Percentiles rank a stretch among this genome's conserved stretches.
Evolutionary conservation across 2,329 filamentous ascomycete species (phyloP).

Genomic region (Periglandula ipomoeae): DNA sequence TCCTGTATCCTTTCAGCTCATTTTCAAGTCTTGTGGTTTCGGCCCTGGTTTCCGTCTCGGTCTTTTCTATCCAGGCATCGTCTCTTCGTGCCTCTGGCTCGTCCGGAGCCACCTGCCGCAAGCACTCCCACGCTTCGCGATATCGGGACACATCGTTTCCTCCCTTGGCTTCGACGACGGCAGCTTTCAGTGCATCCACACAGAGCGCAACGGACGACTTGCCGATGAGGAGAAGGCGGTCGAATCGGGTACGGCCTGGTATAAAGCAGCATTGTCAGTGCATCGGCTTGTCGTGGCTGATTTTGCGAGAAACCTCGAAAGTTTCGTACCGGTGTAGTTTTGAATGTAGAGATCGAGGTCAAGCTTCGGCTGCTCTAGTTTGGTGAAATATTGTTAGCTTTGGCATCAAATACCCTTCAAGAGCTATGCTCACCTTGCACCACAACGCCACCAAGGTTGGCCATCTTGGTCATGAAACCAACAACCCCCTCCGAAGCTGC

Average conservation of each 20-base stretch:
- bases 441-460: conserved; percentile 34
- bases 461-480: conserved; percentile 38
- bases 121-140: conserved; percentile 53
- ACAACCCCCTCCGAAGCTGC: conserved; percentile 24
- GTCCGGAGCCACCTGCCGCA: conserved; percentile 53
- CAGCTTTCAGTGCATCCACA: conserved; percentile 71
- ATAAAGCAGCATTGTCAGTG: not conserved
- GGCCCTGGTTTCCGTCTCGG: conserved; percentile 54
- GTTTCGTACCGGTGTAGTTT: conserved; percentile 67
- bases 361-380: conserved; percentile 68
- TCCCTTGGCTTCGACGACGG: conserved; percentile 64
- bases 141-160: conserved; percentile 69
- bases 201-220: conserved; percentile 66
- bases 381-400: not conserved
- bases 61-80: conserved; percentile 63
- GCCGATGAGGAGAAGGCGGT: conserved; percentile 76
- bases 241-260: conserved; percentile 68
- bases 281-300: not conserved
- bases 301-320: not conserved
- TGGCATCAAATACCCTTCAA: not conserved
- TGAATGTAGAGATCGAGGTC: conserved; percentile 85
- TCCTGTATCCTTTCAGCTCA: conserved; percentile 88
- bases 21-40: conserved; percentile 71
- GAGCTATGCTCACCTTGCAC: conserved; percentile 32
- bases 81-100: conserved; percentile 63